phyloP scores from a whole-genome alignment of 2,329 filamentous ascomycete species.

The Clonostachys rosea region DNA sequence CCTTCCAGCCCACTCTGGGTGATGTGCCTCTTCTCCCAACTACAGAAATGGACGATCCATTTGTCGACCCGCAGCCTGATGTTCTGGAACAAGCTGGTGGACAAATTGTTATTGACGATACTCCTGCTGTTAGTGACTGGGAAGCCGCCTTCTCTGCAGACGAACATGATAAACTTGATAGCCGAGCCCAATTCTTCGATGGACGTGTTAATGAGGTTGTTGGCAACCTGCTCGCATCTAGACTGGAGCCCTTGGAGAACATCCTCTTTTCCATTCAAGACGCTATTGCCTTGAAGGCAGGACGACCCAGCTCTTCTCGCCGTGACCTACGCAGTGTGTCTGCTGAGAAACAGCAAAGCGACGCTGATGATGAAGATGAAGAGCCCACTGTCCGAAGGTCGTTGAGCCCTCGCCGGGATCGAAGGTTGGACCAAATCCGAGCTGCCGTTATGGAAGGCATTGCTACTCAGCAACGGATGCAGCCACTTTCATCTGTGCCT shows the following conservation, averaged over 20 bases:
- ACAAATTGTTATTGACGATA: slow-evolving; percentile 27
- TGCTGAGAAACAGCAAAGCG: slow-evolving; percentile 71
- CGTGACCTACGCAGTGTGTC: slow-evolving; percentile 63
- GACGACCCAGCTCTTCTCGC: slow-evolving; percentile 50
- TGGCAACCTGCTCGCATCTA: slow-evolving; percentile 68
- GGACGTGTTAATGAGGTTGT: slow-evolving; percentile 84
- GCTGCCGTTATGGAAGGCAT: slow-evolving; percentile 70
- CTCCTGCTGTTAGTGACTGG: slow-evolving; percentile 81
- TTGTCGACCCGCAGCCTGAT: slow-evolving; percentile 49
- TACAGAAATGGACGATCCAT: slow-evolving; percentile 58
- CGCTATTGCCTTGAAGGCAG: slow-evolving; percentile 54
- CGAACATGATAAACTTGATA: slow-evolving; percentile 78
- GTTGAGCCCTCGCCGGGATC: slow-evolving; percentile 73
- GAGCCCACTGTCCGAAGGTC: slow-evolving; percentile 62
- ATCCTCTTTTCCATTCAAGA: slow-evolving; percentile 73
- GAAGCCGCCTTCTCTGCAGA: slow-evolving; percentile 78
- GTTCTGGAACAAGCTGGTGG: slow-evolving; percentile 36
- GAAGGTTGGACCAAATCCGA: slow-evolving; percentile 78
- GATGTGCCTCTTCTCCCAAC: slow-evolving; percentile 17
- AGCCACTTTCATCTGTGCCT: slow-evolving; percentile 18
- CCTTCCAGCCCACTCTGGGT: background rate
- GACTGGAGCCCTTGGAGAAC: slow-evolving; percentile 76
- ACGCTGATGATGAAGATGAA: slow-evolving; percentile 93
- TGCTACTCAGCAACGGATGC: slow-evolving; percentile 44
- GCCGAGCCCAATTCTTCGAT: slow-evolving; percentile 84